These are phyloP conservation scores for Vigna nakashimae DNA, from an alignment of 306 rosid genomes.

Conservation along the genomic window DNA sequence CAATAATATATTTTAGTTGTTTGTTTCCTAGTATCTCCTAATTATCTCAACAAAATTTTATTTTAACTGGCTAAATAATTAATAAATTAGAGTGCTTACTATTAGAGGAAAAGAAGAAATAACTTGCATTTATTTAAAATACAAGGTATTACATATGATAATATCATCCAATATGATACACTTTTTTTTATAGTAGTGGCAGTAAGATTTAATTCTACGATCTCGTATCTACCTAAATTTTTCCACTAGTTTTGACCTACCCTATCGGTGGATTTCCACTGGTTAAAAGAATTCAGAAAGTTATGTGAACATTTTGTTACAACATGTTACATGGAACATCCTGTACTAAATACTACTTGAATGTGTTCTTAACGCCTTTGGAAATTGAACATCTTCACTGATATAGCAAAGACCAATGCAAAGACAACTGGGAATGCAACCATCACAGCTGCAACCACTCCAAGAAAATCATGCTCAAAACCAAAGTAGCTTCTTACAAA, in stretches of 20 bases:
- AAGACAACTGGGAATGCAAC: constrained; percentile 47
- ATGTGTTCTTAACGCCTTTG: constrained; percentile 43
- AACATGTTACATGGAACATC: not conserved
- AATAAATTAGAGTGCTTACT: not conserved
- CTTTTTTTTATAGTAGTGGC: not conserved
- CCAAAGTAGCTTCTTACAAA: constrained; percentile 54
- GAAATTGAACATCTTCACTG: constrained; percentile 51
- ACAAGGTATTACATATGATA: not conserved
- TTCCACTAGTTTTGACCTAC: not conserved
- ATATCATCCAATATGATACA: not conserved
- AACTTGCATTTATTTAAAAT: not conserved
- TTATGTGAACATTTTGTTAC: not conserved
- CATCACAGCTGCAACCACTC: constrained; percentile 52
- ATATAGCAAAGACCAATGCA: constrained; percentile 49
- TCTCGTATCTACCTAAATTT: not conserved
- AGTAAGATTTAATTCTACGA: not conserved
- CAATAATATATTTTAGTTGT: too few species aligned
- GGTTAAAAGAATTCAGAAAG: not conserved
- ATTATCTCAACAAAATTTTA: not conserved
- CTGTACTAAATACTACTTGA: not conserved
- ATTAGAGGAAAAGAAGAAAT: not conserved
- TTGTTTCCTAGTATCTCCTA: too few species aligned
- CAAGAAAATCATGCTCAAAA: constrained; percentile 54
- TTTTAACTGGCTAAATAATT: not conserved
- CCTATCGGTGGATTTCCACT: not conserved